A percentile compares a stretch with the other conserved stretches of the same genome.
Evolutionary conservation across 306 rosid genomes (phyloP).

Genomic region (Medicago truncatula): MtrunA17r5.0-ANR NC_053042.1:4288501-4289000

Average conservation of each 20-base stretch:
- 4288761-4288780: neutral
- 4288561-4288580: conserved; percentile 76
- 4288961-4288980: conserved; percentile 80
- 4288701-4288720: conserved; percentile 74
- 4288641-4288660: conserved; percentile 79
- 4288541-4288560: conserved; percentile 82
- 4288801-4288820: conserved; percentile 28
- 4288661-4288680: conserved; percentile 76
- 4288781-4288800: conserved; percentile 42
- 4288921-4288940: conserved; percentile 54
- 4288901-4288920: conserved; percentile 37
- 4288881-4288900: neutral
- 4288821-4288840: conserved; percentile 62
- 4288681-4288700: conserved; percentile 79
- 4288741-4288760: neutral
- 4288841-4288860: conserved; percentile 82
- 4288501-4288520: conserved; percentile 60
- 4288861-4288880: conserved; percentile 78
- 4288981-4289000: conserved; percentile 56
- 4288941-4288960: conserved; percentile 53
- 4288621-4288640: conserved; percentile 73
- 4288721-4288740: conserved; percentile 39
- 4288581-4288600: conserved; percentile 47
- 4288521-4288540: conserved; percentile 95
- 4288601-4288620: conserved; percentile 58